Evolutionary conservation across 2,329 filamentous ascomycete species (phyloP), one percentile per base, ranked within the genome.

Genomic region (Cercospora janseana): DNA sequence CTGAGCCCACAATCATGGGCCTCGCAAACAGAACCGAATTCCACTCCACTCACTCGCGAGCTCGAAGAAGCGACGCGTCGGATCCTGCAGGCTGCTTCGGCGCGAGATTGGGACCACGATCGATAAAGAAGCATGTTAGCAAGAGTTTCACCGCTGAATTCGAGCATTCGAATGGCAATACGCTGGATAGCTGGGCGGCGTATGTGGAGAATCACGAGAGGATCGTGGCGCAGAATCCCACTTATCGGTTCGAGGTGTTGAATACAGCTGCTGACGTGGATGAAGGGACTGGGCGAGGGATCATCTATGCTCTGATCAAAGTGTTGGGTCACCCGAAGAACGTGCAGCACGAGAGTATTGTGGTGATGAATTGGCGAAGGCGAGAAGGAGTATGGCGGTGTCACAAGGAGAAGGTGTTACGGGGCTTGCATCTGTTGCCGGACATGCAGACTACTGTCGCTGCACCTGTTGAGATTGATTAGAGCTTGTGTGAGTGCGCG

Each of bases 1-100:
- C 44, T 56, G 26, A 50, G 44, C 21, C 54, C 46, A 10, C 42
- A 41, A 13, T 46, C 54, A 18, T 56, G 49, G 46, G 54, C 54
- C 16, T 53, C 50, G 3, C 29, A 46, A 21, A 45, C 46, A 34
- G 46, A 50, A 8, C 18, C 46, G 10, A 48, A 46, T 29, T 45
- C 50, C 8, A 50, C 50, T 26, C 42, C 50, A 12, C 44, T 47
- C 7, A 38, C 49, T 2, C 37, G 37, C 18, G 12, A 43, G 2
- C 28, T 55, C 15, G 44, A 55, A 37, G n/a, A 24, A 4, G 31
- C 43, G 12, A 45, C 52, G 2, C 26, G 26, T 12, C 16, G 46
- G 31, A 32, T 56, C 5, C 20, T 53, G 6, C n/a, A 31, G 12
- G 38, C 27, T 28, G 53, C 53, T 4, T 50, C 53, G 4, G 23